Conservation (phyloP, 441 rosid species). For the Syzygium syzygioides region DNA sequence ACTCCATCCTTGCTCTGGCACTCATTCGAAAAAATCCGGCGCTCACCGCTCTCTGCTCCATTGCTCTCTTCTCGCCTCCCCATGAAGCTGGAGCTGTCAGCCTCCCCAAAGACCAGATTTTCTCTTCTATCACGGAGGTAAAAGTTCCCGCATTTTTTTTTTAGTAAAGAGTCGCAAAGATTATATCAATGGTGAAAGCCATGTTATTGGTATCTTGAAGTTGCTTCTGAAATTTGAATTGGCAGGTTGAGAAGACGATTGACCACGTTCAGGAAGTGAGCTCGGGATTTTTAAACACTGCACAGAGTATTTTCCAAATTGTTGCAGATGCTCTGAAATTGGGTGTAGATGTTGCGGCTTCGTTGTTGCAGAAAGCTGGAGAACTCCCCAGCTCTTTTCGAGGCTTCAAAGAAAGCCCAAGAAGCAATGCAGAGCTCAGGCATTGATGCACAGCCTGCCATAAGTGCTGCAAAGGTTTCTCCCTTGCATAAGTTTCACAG, state of each 20-base stretch:
- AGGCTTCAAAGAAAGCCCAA: conserved; percentile 79
- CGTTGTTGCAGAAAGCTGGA: conserved; percentile 65
- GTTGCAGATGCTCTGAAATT: conserved; percentile 71
- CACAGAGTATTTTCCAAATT: conserved; percentile 50
- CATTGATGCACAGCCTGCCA: conserved; percentile 61
- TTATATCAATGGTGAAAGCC: background rate
- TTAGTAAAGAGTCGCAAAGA: background rate
- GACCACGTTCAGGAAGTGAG: conserved; percentile 66
- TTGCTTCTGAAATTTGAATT: background rate
- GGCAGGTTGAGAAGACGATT: conserved; percentile 76
- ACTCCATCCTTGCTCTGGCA: no score
- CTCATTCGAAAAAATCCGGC: no score
- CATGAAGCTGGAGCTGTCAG: conserved; percentile 59
- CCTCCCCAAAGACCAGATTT: conserved; percentile 75
- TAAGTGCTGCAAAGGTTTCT: conserved; percentile 68
- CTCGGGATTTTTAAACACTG: conserved; percentile 46
- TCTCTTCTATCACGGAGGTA: conserved; percentile 78
- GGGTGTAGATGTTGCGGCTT: conserved; percentile 59
- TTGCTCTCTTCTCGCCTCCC: conserved; percentile 46
- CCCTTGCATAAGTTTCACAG: background rate
- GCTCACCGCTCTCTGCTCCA: conserved; percentile 31
- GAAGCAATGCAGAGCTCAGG: conserved; percentile 83
- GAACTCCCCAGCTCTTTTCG: conserved; percentile 78
- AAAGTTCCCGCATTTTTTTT: background rate
- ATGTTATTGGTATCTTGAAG: background rate